phyloP scores from a whole-genome alignment of 352 stramenopile species.

The Globisporangium emineosum region DNA sequence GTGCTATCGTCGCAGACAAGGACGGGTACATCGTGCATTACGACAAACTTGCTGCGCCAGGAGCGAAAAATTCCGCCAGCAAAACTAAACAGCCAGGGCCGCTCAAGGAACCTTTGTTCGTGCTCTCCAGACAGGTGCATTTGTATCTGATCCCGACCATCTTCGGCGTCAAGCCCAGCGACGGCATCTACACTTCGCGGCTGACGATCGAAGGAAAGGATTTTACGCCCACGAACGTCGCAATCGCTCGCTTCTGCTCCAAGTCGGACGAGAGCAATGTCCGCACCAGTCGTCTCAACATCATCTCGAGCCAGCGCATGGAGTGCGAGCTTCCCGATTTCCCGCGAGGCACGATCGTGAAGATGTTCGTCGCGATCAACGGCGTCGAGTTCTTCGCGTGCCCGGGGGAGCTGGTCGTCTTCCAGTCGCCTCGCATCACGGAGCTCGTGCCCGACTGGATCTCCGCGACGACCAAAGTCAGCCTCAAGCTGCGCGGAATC shows the following conservation, averaged over 20 bases:
- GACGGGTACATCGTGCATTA: slow-evolving; percentile 17
- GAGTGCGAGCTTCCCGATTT: slow-evolving; percentile 64
- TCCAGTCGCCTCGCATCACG: slow-evolving; percentile 53
- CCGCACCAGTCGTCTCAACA: slow-evolving; percentile 27
- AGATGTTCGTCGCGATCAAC: slow-evolving; percentile 57
- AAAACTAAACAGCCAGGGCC: neutral
- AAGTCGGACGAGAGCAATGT: slow-evolving; percentile 30
- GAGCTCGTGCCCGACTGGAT: slow-evolving; percentile 59
- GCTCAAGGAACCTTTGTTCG: neutral
- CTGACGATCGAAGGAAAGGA: slow-evolving; percentile 49
- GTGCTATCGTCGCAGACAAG: slow-evolving; percentile 9
- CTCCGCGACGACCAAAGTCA: slow-evolving; percentile 25
- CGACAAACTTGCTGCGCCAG: neutral
- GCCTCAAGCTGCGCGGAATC: slow-evolving; percentile 45
- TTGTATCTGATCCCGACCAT: slow-evolving; percentile 54
- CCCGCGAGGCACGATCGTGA: slow-evolving; percentile 42
- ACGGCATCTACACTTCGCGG: slow-evolving; percentile 62
- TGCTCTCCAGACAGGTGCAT: slow-evolving; percentile 32
- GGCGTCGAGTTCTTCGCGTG: slow-evolving; percentile 59
- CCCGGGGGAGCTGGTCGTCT: slow-evolving; percentile 46
- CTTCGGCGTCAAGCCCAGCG: slow-evolving; percentile 33
- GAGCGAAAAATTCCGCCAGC: neutral
- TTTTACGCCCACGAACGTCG: slow-evolving; percentile 51
- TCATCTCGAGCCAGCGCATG: slow-evolving; percentile 47
- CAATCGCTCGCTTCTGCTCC: slow-evolving; percentile 42